Base-by-base conservation (phyloP, 1,139 yeast genomes). In the Magnusiomyces paraingens region DNA sequence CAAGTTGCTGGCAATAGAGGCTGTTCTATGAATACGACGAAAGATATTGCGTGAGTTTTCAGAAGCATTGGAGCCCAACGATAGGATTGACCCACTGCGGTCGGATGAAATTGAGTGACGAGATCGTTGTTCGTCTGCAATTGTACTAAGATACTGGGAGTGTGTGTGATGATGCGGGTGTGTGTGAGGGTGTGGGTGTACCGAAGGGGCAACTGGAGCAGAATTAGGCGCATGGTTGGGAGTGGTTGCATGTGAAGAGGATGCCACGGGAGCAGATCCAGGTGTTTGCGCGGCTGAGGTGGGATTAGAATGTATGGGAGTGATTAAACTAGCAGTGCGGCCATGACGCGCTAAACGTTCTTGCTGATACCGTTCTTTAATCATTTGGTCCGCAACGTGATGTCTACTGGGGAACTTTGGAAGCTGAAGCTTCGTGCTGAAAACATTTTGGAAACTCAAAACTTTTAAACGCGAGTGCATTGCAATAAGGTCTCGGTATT, bases 401-500 rank as follows among this genome's bases (percentile, higher is more conserved):
- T 61, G 60, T 18, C 62, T 50, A 1, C 60, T 55, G 1, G 73
- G 73, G 48, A 70, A 68, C 36, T 62, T 62, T 39, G 73, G 73
- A 41, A 69, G 57, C 46, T 59, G 58, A 5, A 57, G 43, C 54
- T 57, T 46, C 52, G 58, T 21, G 50, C 58, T 55, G 48, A 52
- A 46, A 40, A 55, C 57, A 22, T 66, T 66, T 55, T 71, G 82
- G 58, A 79, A 72, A 15, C 73, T 66, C 15, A 74, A 75, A 32
- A 84, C 73, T 65, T 83, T 85, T 58, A 89, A 74, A 56, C 81
- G 76, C 14, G 84, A 79, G 66, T 89, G 95, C 55, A 93, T 74
- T 47, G 76, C 77, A 39, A 79, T 71, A 49, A 94, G 74, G 60
- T 90, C 96, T 62, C 82, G 81, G 51, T 84, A 81, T 21, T 82